A percentile compares a stretch with the other conserved stretches of the same genome.
These are phyloP conservation scores for Nakaseomyces nivariensis DNA, from an alignment of 1,139 yeast genomes.

Conservation along the genomic window DNA sequence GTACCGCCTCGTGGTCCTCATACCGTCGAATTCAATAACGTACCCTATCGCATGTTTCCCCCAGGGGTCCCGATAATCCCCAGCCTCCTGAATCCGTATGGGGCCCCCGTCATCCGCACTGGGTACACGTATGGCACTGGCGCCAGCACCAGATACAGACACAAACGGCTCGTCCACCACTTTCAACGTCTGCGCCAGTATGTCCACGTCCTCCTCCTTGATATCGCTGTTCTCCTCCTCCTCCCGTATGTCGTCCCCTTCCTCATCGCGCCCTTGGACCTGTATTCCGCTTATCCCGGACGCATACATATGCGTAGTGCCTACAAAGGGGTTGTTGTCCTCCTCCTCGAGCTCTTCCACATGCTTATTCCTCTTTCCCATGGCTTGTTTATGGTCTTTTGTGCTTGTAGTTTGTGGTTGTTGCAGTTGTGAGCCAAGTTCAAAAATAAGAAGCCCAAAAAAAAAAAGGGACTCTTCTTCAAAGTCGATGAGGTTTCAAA, in stretches of 20 bases:
- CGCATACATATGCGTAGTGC: conserved; percentile 35
- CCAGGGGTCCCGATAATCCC: conserved; percentile 31
- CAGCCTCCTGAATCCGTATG: conserved; percentile 25
- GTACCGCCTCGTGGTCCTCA: conserved; percentile 54
- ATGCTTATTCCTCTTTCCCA: neutral
- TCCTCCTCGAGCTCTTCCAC: conserved; percentile 31
- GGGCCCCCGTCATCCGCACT: neutral
- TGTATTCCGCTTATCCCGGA: conserved; percentile 27
- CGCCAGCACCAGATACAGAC: neutral
- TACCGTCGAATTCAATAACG: conserved; percentile 50
- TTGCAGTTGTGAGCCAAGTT: too few species aligned
- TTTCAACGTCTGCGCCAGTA: conserved; percentile 1
- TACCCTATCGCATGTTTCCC: conserved; percentile 72
- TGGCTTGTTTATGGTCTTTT: neutral
- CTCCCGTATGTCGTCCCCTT: neutral
- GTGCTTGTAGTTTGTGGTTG: neutral
- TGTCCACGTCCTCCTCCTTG: conserved; percentile 6
- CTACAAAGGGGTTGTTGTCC: conserved; percentile 40
- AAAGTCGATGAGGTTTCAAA: too few species aligned
- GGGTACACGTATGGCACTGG: neutral
- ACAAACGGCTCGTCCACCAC: conserved; percentile 4
- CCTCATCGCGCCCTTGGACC: neutral
- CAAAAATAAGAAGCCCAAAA: too few species aligned
- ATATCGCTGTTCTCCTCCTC: conserved; percentile 2
- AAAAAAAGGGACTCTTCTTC: too few species aligned